Evolutionary conservation across 306 rosid species (phyloP), one percentile per base, ranked within the genome.

Genomic region (Dalbergia cultrata): DNA sequence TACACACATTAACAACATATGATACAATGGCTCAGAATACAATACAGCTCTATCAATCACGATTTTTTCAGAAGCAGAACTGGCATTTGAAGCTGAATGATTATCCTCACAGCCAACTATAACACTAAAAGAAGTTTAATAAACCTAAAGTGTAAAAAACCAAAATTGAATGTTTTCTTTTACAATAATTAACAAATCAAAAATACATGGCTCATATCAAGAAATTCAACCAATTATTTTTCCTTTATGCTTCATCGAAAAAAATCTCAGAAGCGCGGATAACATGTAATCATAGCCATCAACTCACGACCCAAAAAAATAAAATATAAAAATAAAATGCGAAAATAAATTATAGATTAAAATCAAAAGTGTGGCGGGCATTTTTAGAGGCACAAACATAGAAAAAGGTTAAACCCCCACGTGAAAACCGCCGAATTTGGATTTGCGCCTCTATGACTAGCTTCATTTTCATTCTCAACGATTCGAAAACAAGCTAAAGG

Each of bases 51-150:
- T 89, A 67, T 92, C 98, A 45, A 87, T 94, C 98, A 94, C 58
- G 81, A 84, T 16, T 84, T 78, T 78, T 44, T 94, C 97, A 82
- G 98, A 86, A 92, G 98, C 98, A 94, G 98, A 94, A 94, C 98
- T 94, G 97, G 98, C 98, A 67, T 88, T 78, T 79, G 37, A 94
- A 94, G 98, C 97, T 94, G 98, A 45, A 73, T 5, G 2, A 58
- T 66, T 9, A 79, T 92, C 97, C 50, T 94, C 94, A 92, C 71
- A 1, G 98, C 92, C 84, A 41, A 78, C 9, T 3, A 14, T 26
- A 14, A 37, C 1, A 66, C 3, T 0, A 18, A n/a, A 35, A 26
- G 31, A 76, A 13, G 59, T 21, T 2, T 31, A 12, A 31, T 1
- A 26, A 19, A 60, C 4, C 0, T 0, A 59, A 4, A 56, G 5